phyloP scores from a whole-genome alignment of 2,329 filamentous ascomycete genomes.

The Calonectria hongkongensis region DNA sequence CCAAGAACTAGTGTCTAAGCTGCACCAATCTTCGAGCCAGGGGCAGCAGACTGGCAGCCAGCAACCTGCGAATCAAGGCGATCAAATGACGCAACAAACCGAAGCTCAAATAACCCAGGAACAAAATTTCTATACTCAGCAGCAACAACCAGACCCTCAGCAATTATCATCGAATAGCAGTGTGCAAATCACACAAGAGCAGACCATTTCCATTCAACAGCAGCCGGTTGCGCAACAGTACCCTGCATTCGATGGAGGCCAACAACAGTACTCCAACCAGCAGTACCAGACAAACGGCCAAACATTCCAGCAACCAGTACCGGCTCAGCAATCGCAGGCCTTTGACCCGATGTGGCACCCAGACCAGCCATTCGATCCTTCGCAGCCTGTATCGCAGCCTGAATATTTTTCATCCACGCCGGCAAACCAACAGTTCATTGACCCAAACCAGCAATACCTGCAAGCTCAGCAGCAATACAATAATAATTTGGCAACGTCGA shows the following conservation, averaged over 20 bases:
- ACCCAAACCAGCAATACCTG: not conserved
- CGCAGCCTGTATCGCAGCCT: not conserved
- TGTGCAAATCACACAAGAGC: slow-evolving; percentile 3
- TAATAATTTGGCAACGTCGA: not conserved
- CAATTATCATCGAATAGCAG: not conserved
- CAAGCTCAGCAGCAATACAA: not conserved
- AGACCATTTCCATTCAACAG: slow-evolving; percentile 8
- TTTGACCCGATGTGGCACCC: not conserved
- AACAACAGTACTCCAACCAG: not conserved
- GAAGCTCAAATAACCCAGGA: not conserved
- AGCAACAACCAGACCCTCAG: not conserved
- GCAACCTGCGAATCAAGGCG: not conserved
- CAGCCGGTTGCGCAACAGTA: slow-evolving; percentile 6
- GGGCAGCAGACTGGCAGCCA: not conserved
- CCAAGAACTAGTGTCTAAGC: not conserved
- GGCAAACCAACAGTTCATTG: not conserved
- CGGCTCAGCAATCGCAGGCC: not conserved
- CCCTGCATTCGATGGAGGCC: not conserved
- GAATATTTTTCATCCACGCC: not conserved
- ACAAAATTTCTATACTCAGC: not conserved
- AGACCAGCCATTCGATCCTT: not conserved
- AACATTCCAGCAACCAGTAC: not conserved
- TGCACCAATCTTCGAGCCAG: not conserved
- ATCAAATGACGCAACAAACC: not conserved
- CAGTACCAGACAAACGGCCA: not conserved